These are phyloP conservation scores for Ensete glaucum DNA, from an alignment of 176 grass and related monocot genomes.

Conservation along the genomic window DNA sequence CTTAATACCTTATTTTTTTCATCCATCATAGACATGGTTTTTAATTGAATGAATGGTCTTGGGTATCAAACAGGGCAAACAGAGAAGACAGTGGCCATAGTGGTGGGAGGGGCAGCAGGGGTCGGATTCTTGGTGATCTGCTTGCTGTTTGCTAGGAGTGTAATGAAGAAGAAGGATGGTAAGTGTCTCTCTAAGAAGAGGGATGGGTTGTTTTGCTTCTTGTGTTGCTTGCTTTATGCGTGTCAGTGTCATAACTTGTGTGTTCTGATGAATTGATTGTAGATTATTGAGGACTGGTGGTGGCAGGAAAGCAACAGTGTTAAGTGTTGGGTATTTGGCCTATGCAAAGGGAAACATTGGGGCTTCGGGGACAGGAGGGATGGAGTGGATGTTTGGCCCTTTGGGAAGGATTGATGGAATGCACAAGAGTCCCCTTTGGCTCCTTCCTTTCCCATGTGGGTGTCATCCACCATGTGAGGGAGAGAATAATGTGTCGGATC, in stretches of 20 bases:
- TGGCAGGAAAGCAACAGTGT: background rate
- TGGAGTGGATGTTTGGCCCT: slow-evolving; percentile 38
- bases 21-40: no score
- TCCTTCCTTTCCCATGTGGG: slow-evolving; percentile 3
- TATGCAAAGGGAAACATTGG: slow-evolving; percentile 21
- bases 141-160: slow-evolving; percentile 72
- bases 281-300: slow-evolving; percentile 56
- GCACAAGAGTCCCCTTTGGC: slow-evolving; percentile 37
- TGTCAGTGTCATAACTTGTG: background rate
- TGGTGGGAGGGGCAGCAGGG: slow-evolving; percentile 74
- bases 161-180: slow-evolving; percentile 93
- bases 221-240: slow-evolving; percentile 14
- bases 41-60: no score
- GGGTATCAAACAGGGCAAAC: slow-evolving; percentile 35
- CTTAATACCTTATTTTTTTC: no score
- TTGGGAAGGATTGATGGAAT: slow-evolving; percentile 38
- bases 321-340: slow-evolving; percentile 41
- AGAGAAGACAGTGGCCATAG: slow-evolving; percentile 90
- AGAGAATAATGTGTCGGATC: background rate
- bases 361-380: slow-evolving; percentile 5
- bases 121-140: slow-evolving; percentile 90
- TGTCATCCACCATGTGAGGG: background rate
- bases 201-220: slow-evolving; percentile 7
- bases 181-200: slow-evolving; percentile 19
- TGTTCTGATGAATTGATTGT: slow-evolving; percentile 30